Conservation (phyloP, 2,329 filamentous ascomycete species). For the Rhinocladiella mackenziei region DNA sequence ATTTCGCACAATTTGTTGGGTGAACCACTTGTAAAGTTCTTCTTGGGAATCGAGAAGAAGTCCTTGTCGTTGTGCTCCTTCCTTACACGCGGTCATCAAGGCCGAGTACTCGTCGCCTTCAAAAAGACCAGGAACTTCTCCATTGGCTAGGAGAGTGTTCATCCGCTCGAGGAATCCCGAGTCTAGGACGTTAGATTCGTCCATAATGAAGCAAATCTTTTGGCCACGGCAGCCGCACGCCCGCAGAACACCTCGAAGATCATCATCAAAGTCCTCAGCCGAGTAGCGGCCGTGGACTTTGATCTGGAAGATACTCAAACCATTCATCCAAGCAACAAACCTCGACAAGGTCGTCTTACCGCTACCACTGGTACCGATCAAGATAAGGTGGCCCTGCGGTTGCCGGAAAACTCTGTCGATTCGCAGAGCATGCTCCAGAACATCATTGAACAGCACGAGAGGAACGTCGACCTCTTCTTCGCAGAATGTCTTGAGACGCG, state of each 20-base stretch:
- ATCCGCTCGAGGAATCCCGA: constrained; percentile 98
- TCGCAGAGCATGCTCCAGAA: constrained; percentile 93
- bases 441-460: constrained; percentile 98
- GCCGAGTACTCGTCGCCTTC: constrained; percentile 98
- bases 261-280: constrained; percentile 96
- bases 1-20: constrained; percentile 97
- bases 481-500: constrained; percentile 94
- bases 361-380: constrained; percentile 97
- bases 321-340: constrained; percentile 99
- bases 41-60: constrained; percentile 94
- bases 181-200: constrained; percentile 96
- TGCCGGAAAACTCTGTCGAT: constrained; percentile 99
- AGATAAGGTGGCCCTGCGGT: constrained; percentile 93
- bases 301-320: constrained; percentile 97
- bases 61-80: constrained; percentile 93
- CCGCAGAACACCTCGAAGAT: constrained; percentile 86
- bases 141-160: constrained; percentile 97
- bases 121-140: constrained; percentile 97
- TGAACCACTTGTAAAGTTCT: constrained; percentile 99
- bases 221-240: constrained; percentile 96
- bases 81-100: constrained; percentile 99
- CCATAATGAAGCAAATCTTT: constrained; percentile 99
- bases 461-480: constrained; percentile 99
- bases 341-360: constrained; percentile 97
- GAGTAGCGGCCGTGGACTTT: constrained; percentile 99